A percentile compares a stretch with the other conserved stretches of the same genome.
These are phyloP conservation scores for Saprolegnia diclina DNA, from an alignment of 352 stramenopile species.

Conservation along the genomic window DNA sequence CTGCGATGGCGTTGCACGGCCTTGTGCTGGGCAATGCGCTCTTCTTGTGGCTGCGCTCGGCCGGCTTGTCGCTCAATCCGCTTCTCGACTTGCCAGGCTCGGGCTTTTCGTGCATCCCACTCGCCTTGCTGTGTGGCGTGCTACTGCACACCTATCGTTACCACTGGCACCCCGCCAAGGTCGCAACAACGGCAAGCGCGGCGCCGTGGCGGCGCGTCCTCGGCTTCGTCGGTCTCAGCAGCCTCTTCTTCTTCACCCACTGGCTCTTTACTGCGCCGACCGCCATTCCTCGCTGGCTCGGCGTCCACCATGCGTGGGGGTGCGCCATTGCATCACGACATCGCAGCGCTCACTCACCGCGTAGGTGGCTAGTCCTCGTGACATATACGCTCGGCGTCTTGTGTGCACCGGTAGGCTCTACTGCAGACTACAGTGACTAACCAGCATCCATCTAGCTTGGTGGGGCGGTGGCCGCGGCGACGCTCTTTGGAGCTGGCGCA, in stretches of 20 bases:
- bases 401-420: background rate
- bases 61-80: conserved; percentile 13
- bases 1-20: background rate
- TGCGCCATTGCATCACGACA: too few relatives aligned
- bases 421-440: background rate
- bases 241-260: conserved; percentile 20
- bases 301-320: conserved; percentile 1
- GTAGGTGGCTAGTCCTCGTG: conserved; percentile 19
- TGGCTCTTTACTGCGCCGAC: conserved; percentile 14
- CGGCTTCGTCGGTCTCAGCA: background rate
- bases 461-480: background rate
- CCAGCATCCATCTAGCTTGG: background rate
- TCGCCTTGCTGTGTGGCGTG: background rate
- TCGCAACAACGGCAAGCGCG: background rate
- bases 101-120: background rate
- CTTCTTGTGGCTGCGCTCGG: conserved; percentile 15
- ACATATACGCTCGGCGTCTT: background rate
- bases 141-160: background rate
- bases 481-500: background rate
- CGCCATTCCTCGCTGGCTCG: conserved; percentile 12
- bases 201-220: background rate
- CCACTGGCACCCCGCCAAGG: background rate
- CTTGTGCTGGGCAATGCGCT: background rate
- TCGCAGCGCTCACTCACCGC: too few relatives aligned
- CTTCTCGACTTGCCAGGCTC: background rate